Evolutionary conservation across 1,284 basidiomycete species (phyloP).

Genomic region (Phlebopus sp.): DNA sequence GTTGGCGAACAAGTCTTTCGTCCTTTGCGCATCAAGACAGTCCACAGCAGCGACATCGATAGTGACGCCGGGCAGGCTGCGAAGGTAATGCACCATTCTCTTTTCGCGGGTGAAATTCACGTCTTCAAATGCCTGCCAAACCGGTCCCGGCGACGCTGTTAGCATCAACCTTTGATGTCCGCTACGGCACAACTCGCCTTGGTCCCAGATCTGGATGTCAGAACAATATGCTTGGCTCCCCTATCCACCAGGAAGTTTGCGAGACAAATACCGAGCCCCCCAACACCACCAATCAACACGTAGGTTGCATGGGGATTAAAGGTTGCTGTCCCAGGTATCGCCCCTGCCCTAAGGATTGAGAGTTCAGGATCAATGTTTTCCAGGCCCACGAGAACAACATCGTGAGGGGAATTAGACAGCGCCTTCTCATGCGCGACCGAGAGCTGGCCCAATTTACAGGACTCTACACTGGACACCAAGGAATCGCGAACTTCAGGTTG

Average conservation of each 20-base stretch:
- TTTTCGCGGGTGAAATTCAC: slow-evolving; percentile 17
- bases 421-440: neutral
- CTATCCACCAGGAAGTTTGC: neutral
- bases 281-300: slow-evolving; percentile 2
- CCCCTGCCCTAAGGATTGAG: neutral
- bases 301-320: slow-evolving; percentile 3
- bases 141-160: no score
- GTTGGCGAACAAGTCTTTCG: slow-evolving; percentile 15
- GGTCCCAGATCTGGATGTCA: slow-evolving; percentile 15
- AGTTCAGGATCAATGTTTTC: neutral
- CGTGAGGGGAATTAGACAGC: neutral
- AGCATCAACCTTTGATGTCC: neutral
- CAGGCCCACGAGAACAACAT: neutral
- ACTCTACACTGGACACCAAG: neutral
- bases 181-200: neutral
- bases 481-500: neutral
- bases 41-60: slow-evolving; percentile 27
- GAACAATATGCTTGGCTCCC: slow-evolving; percentile 13
- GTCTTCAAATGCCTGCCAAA: slow-evolving; percentile 2
- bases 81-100: slow-evolving; percentile 25
- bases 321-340: neutral
- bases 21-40: slow-evolving; percentile 15
- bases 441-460: neutral
- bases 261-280: slow-evolving; percentile 1
- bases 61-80: slow-evolving; percentile 22